Base-by-base conservation (phyloP, 192 early-diverging fungal genomes). In the Coemansia sp. region DNA sequence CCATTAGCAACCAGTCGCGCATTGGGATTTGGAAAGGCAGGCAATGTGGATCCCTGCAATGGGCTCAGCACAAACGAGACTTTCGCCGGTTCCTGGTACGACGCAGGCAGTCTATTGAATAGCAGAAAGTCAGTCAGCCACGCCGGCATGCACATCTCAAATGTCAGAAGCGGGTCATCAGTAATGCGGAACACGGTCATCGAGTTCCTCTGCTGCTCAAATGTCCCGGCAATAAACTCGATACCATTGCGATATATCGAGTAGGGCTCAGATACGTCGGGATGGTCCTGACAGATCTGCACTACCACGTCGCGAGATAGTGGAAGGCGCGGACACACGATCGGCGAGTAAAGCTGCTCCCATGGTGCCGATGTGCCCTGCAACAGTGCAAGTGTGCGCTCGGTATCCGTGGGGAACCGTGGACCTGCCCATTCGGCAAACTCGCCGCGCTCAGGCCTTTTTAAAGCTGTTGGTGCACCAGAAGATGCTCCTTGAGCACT, bases 121-220 rank as follows among this genome's bases (percentile, higher is more conserved):
- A 95, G 83, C 40, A 98, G 69, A 61, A 91, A 89, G n/a, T 94
- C 91, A 1, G 89, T 74, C 39, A 98, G 73, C 97, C 97, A 99
- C 19, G 81, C 69, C 1, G 95, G 97, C 42, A 95, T 86, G 12
- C 86, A 84, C 60, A 90, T 81, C 42, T 92, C 86, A 60, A 98
- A 73, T 17, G 77, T 79, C n/a, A 79, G 53, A 8, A 85, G 57
- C 11, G 80, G 67, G 55, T 76, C 76, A 19, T 82, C 63, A 14
- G 59, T 53, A 5, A 76, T 43, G 11, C 76, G 61, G 19, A 75
- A 79, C 41, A 73, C 58, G 11, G 78, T 67, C 69, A 71, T 65
- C 5, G 71, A 69, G 9, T 53, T 41, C 6, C 19, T 51, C 12
- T 71, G 61, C 32, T 59, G 39, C 12, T 37, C 32, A 0, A 42